A percentile compares a stretch with the other conserved stretches of the same genome.
phyloP scores from a whole-genome alignment of 148 eudicot genomes.

The Rhododendron williamsianum region DNA sequence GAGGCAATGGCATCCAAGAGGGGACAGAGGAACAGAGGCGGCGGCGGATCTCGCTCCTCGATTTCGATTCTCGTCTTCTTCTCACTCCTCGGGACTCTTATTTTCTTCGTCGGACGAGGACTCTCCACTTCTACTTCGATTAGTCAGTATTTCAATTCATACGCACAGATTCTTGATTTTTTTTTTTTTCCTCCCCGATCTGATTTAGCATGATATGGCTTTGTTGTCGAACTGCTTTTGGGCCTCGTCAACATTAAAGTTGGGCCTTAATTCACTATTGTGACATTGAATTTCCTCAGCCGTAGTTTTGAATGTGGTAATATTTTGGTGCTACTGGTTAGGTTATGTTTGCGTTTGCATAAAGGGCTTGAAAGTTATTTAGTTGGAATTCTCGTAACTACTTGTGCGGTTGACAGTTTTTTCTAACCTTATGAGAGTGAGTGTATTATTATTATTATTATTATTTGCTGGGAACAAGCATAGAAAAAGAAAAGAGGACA shows the following conservation, averaged over 20 bases:
- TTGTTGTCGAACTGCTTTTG: background rate
- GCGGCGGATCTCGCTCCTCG: conserved; percentile 42
- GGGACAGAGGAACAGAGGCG: conserved; percentile 31
- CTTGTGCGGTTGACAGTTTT: background rate
- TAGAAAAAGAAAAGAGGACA: background rate
- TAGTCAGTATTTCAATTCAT: conserved; percentile 22
- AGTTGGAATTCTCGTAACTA: background rate
- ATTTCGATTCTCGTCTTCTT: conserved; percentile 38
- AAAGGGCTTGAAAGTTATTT: background rate
- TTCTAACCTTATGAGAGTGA: background rate
- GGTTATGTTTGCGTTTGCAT: background rate
- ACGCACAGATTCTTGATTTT: background rate
- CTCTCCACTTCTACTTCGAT: conserved; percentile 23
- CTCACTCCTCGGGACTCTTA: conserved; percentile 38
- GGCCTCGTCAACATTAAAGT: no score
- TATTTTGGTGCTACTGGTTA: background rate
- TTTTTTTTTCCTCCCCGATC: background rate
- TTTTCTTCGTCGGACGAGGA: conserved; percentile 54
- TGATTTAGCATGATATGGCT: background rate
- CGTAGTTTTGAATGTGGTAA: background rate
- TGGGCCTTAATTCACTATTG: background rate
- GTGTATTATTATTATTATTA: background rate
- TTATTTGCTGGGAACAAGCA: background rate
- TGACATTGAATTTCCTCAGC: background rate
- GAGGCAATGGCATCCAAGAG: conserved; percentile 51